Evolutionary conservation across 768 basidiomycete genomes (phyloP), one percentile per base, ranked within the genome.

Genomic region (Dioszegia aurantiaca): DNA sequence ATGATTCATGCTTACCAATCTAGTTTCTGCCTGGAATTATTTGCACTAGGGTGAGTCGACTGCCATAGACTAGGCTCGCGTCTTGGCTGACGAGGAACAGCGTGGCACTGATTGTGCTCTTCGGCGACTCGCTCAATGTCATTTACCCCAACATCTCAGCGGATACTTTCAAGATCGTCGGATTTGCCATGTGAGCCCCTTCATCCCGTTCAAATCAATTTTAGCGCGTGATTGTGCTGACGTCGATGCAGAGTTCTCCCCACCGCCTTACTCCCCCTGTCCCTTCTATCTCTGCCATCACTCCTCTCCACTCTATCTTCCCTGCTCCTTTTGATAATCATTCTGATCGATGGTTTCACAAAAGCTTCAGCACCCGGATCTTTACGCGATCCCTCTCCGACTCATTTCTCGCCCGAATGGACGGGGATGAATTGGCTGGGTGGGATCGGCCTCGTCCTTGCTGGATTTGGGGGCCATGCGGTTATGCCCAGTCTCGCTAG

Each of bases 391-490:
- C 87, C 88, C 3, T 86, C 85, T 27, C 77, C 80, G n/a, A 95
- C 91, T 0, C 82, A 80, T 19, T 60, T 86, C 11, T 80, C 80
- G 4, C 79, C 87, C 14, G 82, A 80, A 58, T 77, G 80, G 61
- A 77, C 39, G 27, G 59, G 65, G 31, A 63, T 77, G 19, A 82
- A 87, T 55, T 78, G 94, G 31, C 87, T 90, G 1, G 75, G 94
- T 26, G 84, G 88, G 14, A 87, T 92, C 64, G 93, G 93, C 1
- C 79, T 98, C 61, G 85, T 97, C 69, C 90, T 98, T 85, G 88
- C 89, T 8, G 90, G 92, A 85, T 93, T 94, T 68, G 85, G 90
- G 2, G 92, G 92, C 1, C 94, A 98, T 72, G 87, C 90, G 14
- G 87, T 93, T 27, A 87, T 98, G 47, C 93, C 93, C 19, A 89